Percentiles rank a stretch among this genome's conserved stretches.
phyloP scores from a whole-genome alignment of 164 flowering plant species.

The Echeveria elegans region DNA sequence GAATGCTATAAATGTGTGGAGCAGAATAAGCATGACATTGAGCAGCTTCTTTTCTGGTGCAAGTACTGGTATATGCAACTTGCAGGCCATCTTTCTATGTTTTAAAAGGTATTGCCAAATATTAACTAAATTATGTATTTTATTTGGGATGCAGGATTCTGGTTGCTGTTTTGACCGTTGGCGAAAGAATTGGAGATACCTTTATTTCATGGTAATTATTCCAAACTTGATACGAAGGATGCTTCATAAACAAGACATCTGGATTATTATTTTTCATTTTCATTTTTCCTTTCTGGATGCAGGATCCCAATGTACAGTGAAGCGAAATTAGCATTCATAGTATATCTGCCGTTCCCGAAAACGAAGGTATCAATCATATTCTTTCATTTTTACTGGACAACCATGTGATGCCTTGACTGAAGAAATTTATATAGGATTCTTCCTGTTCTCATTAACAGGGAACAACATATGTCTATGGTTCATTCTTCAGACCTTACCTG shows the following conservation, averaged over 20 bases:
- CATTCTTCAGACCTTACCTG: conserved; percentile 82
- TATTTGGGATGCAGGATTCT: conserved; percentile 54
- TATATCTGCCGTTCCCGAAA: conserved; percentile 90
- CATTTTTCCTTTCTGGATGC: conserved; percentile 16
- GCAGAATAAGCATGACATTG: conserved; percentile 82
- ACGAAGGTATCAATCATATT: conserved; percentile 48
- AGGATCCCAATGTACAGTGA: conserved; percentile 99
- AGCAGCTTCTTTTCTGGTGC: conserved; percentile 96
- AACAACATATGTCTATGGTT: conserved; percentile 80
- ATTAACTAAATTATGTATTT: not conserved
- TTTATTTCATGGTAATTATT: conserved; percentile 75
- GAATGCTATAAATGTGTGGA: conserved; percentile 90
- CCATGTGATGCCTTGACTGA: not conserved
- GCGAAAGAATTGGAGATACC: conserved; percentile 79
- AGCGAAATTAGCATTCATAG: conserved; percentile 82
- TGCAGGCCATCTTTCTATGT: not conserved
- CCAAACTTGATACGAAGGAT: not conserved
- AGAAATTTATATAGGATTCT: not conserved
- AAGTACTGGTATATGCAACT: conserved; percentile 70
- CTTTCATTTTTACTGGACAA: not conserved
- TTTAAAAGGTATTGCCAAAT: not conserved
- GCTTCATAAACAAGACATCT: not conserved
- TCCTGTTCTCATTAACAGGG: conserved; percentile 39
- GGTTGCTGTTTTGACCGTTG: conserved; percentile 79
- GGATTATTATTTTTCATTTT: conserved; percentile 10